Base-by-base conservation (phyloP, 768 basidiomycete genomes). In the Serpula lacrymans region DNA sequence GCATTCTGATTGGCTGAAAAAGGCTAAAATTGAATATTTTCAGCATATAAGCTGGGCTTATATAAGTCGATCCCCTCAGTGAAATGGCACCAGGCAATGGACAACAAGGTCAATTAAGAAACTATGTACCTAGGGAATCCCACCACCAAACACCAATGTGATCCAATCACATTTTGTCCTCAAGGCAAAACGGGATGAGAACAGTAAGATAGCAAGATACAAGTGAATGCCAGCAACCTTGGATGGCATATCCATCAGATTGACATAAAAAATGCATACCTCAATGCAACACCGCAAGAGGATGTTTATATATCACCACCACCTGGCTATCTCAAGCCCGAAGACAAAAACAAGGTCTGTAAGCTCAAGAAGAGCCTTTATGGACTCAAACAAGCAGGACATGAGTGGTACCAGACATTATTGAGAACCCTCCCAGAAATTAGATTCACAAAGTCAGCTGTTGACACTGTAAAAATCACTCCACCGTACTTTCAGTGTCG, bases 261-360 rank as follows among this genome's bases (percentile, higher is more conserved):
- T 0, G 43, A 53, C 28, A 35, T 53, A 2, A 39, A 47, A 18
- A 43, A 43, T 34, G 50, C 46, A 0, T 53, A 50, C 35, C 45
- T 53, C 0, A 32, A 53, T 29, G 51, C 47, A 2, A 34, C 54
- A 1, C 37, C 63, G 4, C 47, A 54, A n/a, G 47, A 59, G 12
- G 51, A 47, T 0, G 45, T 63, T 17, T 65, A 63, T 47, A 54
- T 64, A 37, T 24, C 35, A 3, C 54, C 47, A 31, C 50, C 52
- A 0, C 47, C 50, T 0, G 56, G 61, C 0, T 68, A 57, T 32
- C 27, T 37, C 4, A 37, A 22, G 8, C 13, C 16, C 0, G 41
- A 26, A 4, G 27, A 55, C 2, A 58, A 62, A 17, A 42, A 57
- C 7, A 52, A 59, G 39, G 46, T 53, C 21, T 45, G 46, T 23